These are phyloP conservation scores for Emmonsiellopsis sp. DNA, from an alignment of 2,329 filamentous ascomycete species.

Conservation along the genomic window DNA sequence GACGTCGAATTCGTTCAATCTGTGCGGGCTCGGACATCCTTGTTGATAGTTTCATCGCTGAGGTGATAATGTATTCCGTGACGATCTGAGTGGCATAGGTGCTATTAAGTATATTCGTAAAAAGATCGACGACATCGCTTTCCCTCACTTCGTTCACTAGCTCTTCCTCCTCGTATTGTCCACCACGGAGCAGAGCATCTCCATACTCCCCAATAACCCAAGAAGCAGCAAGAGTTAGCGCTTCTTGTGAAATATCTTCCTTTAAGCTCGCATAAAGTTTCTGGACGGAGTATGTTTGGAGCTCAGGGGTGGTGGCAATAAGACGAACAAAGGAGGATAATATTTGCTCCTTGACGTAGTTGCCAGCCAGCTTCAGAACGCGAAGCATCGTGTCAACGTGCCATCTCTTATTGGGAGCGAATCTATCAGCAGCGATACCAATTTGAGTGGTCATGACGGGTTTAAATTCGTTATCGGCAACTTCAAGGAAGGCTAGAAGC, in stretches of 20 bases:
- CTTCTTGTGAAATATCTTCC: conserved; percentile 96
- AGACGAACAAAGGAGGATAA: conserved; percentile 92
- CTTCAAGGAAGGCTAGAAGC: conserved; percentile 87
- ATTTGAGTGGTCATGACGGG: conserved; percentile 98
- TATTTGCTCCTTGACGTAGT: conserved; percentile 97
- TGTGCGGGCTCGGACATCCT: conserved; percentile 76
- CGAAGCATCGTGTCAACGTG: conserved; percentile 96
- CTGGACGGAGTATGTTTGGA: conserved; percentile 93
- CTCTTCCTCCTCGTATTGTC: conserved; percentile 90
- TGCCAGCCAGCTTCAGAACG: conserved; percentile 85
- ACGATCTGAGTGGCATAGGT: conserved; percentile 86
- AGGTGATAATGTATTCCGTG: conserved; percentile 92
- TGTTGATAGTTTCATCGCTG: conserved; percentile 89
- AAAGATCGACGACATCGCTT: conserved; percentile 85
- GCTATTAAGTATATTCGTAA: conserved; percentile 84
- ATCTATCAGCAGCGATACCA: conserved; percentile 91
- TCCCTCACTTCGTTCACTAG: conserved; percentile 75
- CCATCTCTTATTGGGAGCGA: conserved; percentile 95
- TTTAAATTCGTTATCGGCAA: conserved; percentile 98
- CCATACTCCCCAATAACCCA: conserved; percentile 99
- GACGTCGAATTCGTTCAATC: conserved; percentile 70
- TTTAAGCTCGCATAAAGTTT: conserved; percentile 87
- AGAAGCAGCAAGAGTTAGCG: conserved; percentile 79
- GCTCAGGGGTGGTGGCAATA: conserved; percentile 85
- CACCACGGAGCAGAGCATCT: conserved; percentile 77